Percentiles rank a stretch among this genome's conserved stretches.
phyloP scores from a whole-genome alignment of 169 alveolate species.

The Eimeria sp. region DNA sequence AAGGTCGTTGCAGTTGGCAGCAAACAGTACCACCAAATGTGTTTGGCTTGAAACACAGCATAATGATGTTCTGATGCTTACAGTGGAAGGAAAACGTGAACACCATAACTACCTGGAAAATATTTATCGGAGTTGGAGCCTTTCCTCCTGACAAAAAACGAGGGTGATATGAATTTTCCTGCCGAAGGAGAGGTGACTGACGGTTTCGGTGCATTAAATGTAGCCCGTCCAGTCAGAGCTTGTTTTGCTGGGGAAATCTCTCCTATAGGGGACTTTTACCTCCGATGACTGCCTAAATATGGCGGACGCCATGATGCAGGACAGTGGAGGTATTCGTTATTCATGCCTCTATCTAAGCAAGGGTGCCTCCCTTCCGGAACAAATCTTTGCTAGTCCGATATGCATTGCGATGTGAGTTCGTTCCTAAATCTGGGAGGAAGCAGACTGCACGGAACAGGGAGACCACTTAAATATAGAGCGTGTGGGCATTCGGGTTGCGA shows the following conservation, averaged over 20 bases:
- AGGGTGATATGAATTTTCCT: neutral
- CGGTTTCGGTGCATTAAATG: neutral
- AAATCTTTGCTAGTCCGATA: neutral
- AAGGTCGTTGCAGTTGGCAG: neutral
- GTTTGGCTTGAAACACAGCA: neutral
- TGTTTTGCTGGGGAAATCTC: neutral
- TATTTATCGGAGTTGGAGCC: neutral
- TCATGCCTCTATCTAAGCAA: neutral
- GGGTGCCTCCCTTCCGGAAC: neutral
- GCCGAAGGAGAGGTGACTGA: neutral
- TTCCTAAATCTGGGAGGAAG: neutral
- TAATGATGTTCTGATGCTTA: neutral
- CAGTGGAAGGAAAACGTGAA: neutral
- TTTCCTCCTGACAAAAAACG: neutral
- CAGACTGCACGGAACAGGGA: neutral
- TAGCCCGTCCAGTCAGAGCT: neutral
- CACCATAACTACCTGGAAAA: neutral
- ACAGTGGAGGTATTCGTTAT: no score
- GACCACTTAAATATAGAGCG: no score
- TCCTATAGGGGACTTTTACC: neutral
- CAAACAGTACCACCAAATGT: neutral
- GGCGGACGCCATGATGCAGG: neutral
- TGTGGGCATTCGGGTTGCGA: no score
- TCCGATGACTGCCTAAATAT: neutral
- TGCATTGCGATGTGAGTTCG: neutral